A percentile compares a stretch with the other conserved stretches of the same genome.
Evolutionary conservation across 192 early-diverging fungal species (phyloP).

Genomic region (Umbelopsis ramanniana): DNA sequence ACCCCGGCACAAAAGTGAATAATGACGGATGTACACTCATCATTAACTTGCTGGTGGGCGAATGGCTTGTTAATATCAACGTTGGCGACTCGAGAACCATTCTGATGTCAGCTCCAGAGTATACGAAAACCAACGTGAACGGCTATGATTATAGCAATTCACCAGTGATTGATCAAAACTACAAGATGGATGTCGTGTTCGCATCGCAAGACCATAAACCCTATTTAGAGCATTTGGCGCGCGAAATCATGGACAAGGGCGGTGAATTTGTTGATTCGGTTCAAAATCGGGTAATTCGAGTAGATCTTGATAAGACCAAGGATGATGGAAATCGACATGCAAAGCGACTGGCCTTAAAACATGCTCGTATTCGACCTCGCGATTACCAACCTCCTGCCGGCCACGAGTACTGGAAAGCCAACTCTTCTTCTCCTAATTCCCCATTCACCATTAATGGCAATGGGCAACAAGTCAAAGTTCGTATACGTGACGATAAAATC

Average conservation of each 20-base stretch:
- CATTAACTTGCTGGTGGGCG: slow-evolving; percentile 58
- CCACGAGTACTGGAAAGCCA: slow-evolving; percentile 16
- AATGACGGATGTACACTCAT: slow-evolving; percentile 63
- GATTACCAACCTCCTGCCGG: slow-evolving; percentile 41
- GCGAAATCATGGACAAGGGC: slow-evolving; percentile 58
- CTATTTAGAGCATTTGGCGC: slow-evolving; percentile 57
- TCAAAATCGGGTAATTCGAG: slow-evolving; percentile 55
- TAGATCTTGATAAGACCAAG: slow-evolving; percentile 50
- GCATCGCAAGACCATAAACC: slow-evolving; percentile 64
- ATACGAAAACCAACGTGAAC: slow-evolving; percentile 12
- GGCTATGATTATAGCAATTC: background rate
- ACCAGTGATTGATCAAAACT: slow-evolving; percentile 27
- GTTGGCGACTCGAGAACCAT: slow-evolving; percentile 62
- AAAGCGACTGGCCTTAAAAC: slow-evolving; percentile 50
- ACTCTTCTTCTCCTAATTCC: slow-evolving; percentile 6
- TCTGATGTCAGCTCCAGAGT: slow-evolving; percentile 44
- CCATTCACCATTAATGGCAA: slow-evolving; percentile 14
- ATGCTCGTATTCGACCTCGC: slow-evolving; percentile 59
- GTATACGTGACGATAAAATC: slow-evolving; percentile 31
- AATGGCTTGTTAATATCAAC: slow-evolving; percentile 60
- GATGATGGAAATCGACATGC: slow-evolving; percentile 54
- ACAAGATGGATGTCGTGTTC: slow-evolving; percentile 57
- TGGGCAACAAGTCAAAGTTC: slow-evolving; percentile 8
- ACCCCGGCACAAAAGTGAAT: slow-evolving; percentile 17
- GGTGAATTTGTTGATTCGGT: slow-evolving; percentile 64